Conservation (phyloP, 345 rosid species). For the Draba incana region DNA sequence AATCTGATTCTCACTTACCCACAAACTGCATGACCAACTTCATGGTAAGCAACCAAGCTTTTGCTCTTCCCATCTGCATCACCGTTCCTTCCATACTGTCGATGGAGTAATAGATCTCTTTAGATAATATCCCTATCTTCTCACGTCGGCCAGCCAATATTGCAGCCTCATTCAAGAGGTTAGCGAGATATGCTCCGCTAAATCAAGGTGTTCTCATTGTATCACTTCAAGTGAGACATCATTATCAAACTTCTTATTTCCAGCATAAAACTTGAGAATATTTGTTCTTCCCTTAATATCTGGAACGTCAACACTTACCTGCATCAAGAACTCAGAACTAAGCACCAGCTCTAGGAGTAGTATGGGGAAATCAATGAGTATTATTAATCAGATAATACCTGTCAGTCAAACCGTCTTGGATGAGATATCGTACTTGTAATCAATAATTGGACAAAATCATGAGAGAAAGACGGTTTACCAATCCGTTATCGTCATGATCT, state of each 20-base stretch:
- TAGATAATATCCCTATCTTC: constrained; percentile 75
- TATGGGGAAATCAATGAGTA: too few relatives aligned
- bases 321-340: too few relatives aligned
- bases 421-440: too few relatives aligned
- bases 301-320: constrained; percentile 94
- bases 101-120: constrained; percentile 94
- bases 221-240: constrained; percentile 91
- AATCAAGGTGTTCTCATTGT: constrained; percentile 98
- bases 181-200: constrained; percentile 97
- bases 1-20: constrained; percentile 59
- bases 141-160: constrained; percentile 94
- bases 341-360: too few relatives aligned
- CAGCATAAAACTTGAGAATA: constrained; percentile 80
- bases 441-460: too few relatives aligned
- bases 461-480: too few relatives aligned
- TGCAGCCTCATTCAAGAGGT: constrained; percentile 95
- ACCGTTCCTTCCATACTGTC: constrained; percentile 99
- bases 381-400: too few relatives aligned
- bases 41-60: constrained; percentile 96
- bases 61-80: constrained; percentile 97
- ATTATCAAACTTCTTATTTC: constrained; percentile 86
- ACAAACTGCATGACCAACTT: constrained; percentile 95
- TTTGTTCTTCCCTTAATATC: constrained; percentile 88
- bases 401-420: too few relatives aligned
- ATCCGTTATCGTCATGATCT: too few relatives aligned